A percentile compares a stretch with the other conserved stretches of the same genome.
Evolutionary conservation across 108 stramenopile genomes (phyloP).

Genomic region (Nannochloropsis oceanica): DNA sequence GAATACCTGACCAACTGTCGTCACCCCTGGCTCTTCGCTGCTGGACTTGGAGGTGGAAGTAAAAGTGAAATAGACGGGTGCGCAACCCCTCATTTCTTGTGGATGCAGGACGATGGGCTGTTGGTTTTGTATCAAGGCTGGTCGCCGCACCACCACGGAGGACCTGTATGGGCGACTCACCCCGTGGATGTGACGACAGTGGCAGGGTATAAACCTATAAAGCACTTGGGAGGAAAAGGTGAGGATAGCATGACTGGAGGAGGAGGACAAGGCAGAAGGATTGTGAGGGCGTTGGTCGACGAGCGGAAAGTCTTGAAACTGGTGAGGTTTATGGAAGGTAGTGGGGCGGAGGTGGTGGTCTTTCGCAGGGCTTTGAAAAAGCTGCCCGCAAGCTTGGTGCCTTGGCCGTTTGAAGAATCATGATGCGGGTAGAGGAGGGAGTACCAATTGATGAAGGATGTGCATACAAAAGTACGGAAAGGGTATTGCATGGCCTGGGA

Average conservation of each 20-base stretch:
- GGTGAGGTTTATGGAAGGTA: not conserved
- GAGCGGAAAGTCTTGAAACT: not conserved
- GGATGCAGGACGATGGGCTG: not conserved
- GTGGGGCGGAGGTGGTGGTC: not conserved
- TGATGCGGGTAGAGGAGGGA: no score
- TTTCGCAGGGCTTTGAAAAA: not conserved
- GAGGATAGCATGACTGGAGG: not conserved
- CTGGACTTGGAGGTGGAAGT: not conserved
- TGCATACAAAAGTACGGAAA: no score
- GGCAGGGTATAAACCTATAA: no score
- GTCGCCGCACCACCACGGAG: not conserved
- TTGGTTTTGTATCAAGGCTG: not conserved
- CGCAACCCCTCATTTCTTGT: not conserved
- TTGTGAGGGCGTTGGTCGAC: not conserved
- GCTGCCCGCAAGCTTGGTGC: not conserved
- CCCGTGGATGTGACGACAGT: not conserved
- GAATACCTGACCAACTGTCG: not conserved
- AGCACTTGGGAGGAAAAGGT: not conserved
- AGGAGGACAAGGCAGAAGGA: not conserved
- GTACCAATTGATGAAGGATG: no score
- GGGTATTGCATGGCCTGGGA: no score
- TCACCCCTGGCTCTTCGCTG: not conserved
- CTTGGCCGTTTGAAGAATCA: not conserved
- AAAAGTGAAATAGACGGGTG: not conserved
- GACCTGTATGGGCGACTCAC: not conserved